phyloP scores from a whole-genome alignment of 208 protist species.

The Acanthamoeba castellanii region DNA sequence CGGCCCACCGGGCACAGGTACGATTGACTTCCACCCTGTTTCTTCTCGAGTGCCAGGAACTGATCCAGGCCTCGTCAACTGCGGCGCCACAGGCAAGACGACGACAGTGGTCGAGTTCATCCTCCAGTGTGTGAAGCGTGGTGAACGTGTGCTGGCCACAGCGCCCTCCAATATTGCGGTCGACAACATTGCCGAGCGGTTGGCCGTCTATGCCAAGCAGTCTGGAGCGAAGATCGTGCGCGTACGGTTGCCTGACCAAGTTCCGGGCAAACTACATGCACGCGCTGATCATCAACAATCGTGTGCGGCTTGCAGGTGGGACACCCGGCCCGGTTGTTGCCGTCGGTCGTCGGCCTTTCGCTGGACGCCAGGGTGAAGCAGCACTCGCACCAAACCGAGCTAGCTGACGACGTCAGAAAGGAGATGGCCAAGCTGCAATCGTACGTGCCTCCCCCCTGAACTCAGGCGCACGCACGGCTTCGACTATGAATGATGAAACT shows the following conservation, averaged over 20 bases:
- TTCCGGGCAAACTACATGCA: background rate
- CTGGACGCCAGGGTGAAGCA: slow-evolving; percentile 79
- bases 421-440: slow-evolving; percentile 78
- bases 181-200: slow-evolving; percentile 88
- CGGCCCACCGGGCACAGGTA: slow-evolving; percentile 84
- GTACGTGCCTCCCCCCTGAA: background rate
- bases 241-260: background rate
- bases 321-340: slow-evolving; percentile 87
- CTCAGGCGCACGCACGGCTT: background rate
- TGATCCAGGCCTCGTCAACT: background rate
- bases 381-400: slow-evolving; percentile 60
- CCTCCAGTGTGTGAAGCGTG: slow-evolving; percentile 77
- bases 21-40: background rate
- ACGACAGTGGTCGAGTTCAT: slow-evolving; percentile 90
- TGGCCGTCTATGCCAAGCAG: slow-evolving; percentile 72
- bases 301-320: slow-evolving; percentile 75
- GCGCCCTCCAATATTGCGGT: slow-evolving; percentile 89
- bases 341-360: slow-evolving; percentile 80
- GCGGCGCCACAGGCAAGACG: slow-evolving; percentile 85
- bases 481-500: background rate
- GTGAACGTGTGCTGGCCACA: slow-evolving; percentile 84
- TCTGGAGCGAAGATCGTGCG: background rate
- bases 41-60: background rate
- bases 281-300: background rate
- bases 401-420: slow-evolving; percentile 76